These are phyloP conservation scores for Trypanosomatidae sp. DNA, from an alignment of 208 protist genomes.

Conservation along the genomic window DNA sequence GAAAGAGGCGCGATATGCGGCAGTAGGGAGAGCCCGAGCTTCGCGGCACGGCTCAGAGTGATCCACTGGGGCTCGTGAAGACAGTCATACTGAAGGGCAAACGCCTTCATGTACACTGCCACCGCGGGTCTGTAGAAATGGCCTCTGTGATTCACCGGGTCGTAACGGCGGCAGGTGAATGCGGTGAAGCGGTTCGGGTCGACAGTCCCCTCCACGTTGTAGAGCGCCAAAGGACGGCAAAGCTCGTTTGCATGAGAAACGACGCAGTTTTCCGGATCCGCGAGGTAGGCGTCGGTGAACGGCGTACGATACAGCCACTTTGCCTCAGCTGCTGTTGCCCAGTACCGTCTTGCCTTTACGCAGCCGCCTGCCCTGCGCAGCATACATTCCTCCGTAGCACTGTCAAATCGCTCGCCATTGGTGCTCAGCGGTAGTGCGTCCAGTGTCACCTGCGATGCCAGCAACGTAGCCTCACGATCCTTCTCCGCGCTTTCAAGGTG, in stretches of 20 bases:
- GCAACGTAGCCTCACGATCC: background rate
- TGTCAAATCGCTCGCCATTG: conserved; percentile 67
- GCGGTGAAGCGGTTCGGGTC: conserved; percentile 35
- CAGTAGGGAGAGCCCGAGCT: background rate
- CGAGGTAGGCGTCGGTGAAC: conserved; percentile 34
- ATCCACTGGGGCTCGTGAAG: conserved; percentile 58
- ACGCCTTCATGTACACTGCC: conserved; percentile 61
- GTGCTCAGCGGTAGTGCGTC: conserved; percentile 39
- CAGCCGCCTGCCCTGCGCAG: background rate
- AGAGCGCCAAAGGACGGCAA: conserved; percentile 30
- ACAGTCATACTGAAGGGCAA: conserved; percentile 48
- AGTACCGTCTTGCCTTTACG: conserved; percentile 37
- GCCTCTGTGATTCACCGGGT: conserved; percentile 56
- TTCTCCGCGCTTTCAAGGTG: background rate
- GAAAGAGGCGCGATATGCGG: background rate
- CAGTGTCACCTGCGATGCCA: background rate
- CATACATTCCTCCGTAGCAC: conserved; percentile 22
- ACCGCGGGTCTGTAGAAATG: conserved; percentile 36
- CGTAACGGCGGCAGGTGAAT: conserved; percentile 53
- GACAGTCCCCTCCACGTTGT: conserved; percentile 47
- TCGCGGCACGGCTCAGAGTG: conserved; percentile 18
- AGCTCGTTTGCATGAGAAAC: background rate
- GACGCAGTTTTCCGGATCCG: conserved; percentile 12
- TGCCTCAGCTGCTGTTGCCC: conserved; percentile 66
- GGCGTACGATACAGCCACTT: conserved; percentile 42